phyloP scores from a whole-genome alignment of 169 alveolate species.

The Babesia bovis region DNA sequence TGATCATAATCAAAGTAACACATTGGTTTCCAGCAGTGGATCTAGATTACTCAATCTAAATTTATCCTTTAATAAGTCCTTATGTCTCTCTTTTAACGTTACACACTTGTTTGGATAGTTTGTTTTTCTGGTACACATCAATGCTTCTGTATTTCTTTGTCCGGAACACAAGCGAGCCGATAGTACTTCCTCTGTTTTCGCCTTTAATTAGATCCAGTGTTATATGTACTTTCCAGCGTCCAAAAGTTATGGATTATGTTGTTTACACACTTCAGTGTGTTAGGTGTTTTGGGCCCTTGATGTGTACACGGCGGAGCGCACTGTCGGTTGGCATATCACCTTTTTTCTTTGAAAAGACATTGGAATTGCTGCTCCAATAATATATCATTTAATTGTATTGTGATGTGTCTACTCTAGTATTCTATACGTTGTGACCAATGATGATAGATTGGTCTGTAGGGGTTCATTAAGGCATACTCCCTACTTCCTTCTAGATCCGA shows the following conservation, averaged over 20 bases:
- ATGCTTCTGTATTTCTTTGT: background rate
- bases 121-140: background rate
- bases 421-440: background rate
- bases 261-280: conserved; percentile 7
- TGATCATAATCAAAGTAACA: background rate
- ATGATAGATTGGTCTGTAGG: conserved; percentile 1
- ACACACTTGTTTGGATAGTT: background rate
- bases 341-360: background rate
- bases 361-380: background rate
- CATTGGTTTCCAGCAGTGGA: background rate
- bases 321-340: background rate
- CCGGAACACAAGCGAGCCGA: conserved; percentile 5
- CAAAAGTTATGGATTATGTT: background rate
- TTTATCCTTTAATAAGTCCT: too few relatives aligned
- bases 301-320: conserved; percentile 18
- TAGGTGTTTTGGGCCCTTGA: background rate
- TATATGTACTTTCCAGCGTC: background rate
- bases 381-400: background rate
- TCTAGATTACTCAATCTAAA: too few relatives aligned
- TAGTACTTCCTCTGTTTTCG: background rate
- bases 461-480: background rate
- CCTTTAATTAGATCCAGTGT: background rate
- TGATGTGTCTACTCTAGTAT: background rate
- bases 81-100: background rate
- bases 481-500: background rate